A percentile compares a stretch with the other conserved stretches of the same genome.
phyloP scores from a whole-genome alignment of 306 rosid species.

The Ochetophila trinervis region DNA sequence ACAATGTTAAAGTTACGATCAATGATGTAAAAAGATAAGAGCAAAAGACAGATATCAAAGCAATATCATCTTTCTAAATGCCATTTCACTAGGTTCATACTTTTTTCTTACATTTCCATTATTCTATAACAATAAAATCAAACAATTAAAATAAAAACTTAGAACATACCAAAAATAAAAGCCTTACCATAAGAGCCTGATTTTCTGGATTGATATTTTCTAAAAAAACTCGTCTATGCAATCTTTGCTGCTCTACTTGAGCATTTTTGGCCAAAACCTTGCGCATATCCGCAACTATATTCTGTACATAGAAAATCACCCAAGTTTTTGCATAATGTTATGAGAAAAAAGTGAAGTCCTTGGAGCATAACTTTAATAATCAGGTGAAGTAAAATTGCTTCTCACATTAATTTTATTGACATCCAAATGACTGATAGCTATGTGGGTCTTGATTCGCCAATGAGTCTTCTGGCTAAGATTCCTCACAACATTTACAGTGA shows the following conservation, averaged over 20 bases:
- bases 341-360: conserved; percentile 18
- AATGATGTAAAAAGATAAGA: background rate
- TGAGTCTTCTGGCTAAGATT: conserved; percentile 94
- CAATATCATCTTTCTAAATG: background rate
- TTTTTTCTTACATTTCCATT: background rate
- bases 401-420: conserved; percentile 92
- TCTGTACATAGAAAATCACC: conserved; percentile 41
- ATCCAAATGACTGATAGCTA: conserved; percentile 94
- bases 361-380: conserved; percentile 16
- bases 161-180: conserved; percentile 13
- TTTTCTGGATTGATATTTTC: conserved; percentile 74
- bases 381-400: conserved; percentile 27
- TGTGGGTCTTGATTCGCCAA: conserved; percentile 94
- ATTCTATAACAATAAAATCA: background rate
- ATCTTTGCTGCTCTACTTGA: conserved; percentile 97
- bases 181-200: conserved; percentile 79
- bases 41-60: background rate
- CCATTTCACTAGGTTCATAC: too few relatives aligned
- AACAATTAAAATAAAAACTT: background rate
- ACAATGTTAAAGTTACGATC: too few relatives aligned
- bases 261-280: conserved; percentile 94
- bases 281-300: conserved; percentile 96
- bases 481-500: conserved; percentile 92
- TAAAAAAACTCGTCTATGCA: conserved; percentile 94
- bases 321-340: conserved; percentile 23